Base-by-base conservation (phyloP, 805 yeast species). In the Saturnispora hagleri region DNA sequence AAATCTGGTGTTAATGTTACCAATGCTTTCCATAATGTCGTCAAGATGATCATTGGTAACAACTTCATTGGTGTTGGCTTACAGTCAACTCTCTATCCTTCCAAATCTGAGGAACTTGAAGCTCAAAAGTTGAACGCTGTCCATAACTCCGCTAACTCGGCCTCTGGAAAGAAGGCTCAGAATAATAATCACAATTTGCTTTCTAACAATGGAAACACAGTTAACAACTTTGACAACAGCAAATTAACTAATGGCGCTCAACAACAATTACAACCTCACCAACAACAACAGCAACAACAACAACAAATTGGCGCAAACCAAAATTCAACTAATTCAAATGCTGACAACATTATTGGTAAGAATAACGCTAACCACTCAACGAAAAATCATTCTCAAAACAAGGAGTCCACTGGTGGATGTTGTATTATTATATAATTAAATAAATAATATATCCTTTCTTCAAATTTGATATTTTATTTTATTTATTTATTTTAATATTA, bases 1-100 rank as follows among this genome's bases (percentile, higher is more conserved):
- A 93, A 93, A 68, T 87, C 85, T 61, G 83, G 95, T 54, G 77
- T 84, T 58, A 90, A 93, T 61, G 97, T 93, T 44, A 58, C 57
- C 12, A 67, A 67, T 36, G 70, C 71, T 10, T 69, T 69, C 57
- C 62, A 68, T 55, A 60, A 60, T 18, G 58, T 69, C 46, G 72
- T 69, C 20, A 68, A 61, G 53, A 65, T 66, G 55, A 64, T 69
- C 27, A 61, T 63, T 55, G 56, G 60, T 47, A 53, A 55, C 35
- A 59, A 60, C 8, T 55, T 58, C 22, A 40, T 55, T 31, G 59
- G 60, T 44, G 62, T 64, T 3, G 64, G 67, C 4, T 54, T 64
- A 33, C 54, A 57, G 40, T 63, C 63, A 10, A 62, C 68, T 8
- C 35, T 60, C 15, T 62, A 59, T 43, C 69, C 70, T 18, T 56